Conservation (phyloP, 192 early-diverging fungal species). For the Gryganskiella cystojenkinii region DNA sequence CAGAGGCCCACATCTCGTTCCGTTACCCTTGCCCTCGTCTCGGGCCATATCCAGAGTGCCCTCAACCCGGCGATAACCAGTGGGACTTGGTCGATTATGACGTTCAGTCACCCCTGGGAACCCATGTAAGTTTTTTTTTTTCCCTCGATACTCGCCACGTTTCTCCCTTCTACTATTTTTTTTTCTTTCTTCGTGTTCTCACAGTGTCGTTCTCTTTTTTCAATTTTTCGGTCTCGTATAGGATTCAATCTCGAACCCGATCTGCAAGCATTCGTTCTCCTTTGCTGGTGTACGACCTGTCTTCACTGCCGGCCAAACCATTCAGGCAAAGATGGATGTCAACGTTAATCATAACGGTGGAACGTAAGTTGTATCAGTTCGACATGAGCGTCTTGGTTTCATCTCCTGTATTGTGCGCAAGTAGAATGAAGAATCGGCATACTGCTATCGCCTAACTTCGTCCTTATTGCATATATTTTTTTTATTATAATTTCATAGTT, state of each 20-base stretch:
- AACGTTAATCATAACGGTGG: conserved; percentile 48
- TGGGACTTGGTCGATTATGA: conserved; percentile 46
- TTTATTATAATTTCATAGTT: conserved; percentile 13
- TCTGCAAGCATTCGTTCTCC: conserved; percentile 44
- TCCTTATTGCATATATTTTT: background rate
- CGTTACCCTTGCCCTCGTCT: conserved; percentile 47
- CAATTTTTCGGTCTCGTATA: background rate
- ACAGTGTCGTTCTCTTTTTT: background rate
- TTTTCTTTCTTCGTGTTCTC: background rate
- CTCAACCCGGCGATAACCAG: conserved; percentile 24
- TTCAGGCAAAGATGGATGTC: conserved; percentile 43
- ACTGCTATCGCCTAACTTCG: background rate
- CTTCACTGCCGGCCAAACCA: conserved; percentile 36
- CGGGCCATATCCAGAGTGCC: conserved; percentile 41
- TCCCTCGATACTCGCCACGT: background rate
- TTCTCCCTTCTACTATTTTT: background rate
- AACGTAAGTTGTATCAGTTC: conserved; percentile 13
- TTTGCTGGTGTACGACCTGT: conserved; percentile 49
- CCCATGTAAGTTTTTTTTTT: conserved; percentile 13
- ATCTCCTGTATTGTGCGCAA: background rate
- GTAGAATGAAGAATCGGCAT: no score
- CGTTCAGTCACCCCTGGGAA: conserved; percentile 41
- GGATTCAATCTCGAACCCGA: conserved; percentile 31
- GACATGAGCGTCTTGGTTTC: background rate
- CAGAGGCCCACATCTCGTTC: conserved; percentile 51